Evolutionary conservation across 345 rosid species (phyloP).

Genomic region (Heritiera littoralis): DNA sequence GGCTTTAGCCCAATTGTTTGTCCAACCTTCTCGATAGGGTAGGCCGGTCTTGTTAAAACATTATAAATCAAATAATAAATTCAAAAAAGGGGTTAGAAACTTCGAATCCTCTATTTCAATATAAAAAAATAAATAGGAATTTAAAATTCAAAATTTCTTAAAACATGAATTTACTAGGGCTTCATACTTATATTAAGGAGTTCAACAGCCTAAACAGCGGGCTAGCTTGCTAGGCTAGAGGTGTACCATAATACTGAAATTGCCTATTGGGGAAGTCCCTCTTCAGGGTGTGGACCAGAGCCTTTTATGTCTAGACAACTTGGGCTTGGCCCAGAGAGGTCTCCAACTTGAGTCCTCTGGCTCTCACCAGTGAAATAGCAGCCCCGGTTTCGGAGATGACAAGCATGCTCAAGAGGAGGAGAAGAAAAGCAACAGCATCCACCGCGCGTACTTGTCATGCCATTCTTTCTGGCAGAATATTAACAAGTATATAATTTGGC

Average conservation of each 20-base stretch:
- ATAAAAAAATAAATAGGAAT: too few species aligned
- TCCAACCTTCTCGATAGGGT: background rate
- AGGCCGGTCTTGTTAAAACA: background rate
- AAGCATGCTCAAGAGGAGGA: background rate
- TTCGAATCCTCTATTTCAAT: too few species aligned
- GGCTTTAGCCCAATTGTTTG: background rate
- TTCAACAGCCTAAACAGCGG: background rate
- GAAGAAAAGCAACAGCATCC: background rate
- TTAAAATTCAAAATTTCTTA: too few species aligned
- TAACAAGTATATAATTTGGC: too few species aligned
- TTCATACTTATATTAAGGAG: background rate
- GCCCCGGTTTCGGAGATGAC: background rate
- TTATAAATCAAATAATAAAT: background rate
- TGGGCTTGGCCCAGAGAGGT: slow-evolving; percentile 23
- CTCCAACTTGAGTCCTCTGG: background rate
- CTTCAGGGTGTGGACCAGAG: background rate
- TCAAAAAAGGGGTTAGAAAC: too few species aligned
- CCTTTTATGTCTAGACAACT: too few species aligned
- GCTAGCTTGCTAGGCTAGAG: background rate
- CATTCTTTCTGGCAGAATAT: background rate
- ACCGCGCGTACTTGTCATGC: background rate
- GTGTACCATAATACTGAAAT: background rate
- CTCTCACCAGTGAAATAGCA: background rate
- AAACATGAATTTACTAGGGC: too few species aligned
- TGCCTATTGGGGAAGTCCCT: background rate